phyloP scores from a whole-genome alignment of 2,329 filamentous ascomycete species.

The Zymoseptoria crescenta region DNA sequence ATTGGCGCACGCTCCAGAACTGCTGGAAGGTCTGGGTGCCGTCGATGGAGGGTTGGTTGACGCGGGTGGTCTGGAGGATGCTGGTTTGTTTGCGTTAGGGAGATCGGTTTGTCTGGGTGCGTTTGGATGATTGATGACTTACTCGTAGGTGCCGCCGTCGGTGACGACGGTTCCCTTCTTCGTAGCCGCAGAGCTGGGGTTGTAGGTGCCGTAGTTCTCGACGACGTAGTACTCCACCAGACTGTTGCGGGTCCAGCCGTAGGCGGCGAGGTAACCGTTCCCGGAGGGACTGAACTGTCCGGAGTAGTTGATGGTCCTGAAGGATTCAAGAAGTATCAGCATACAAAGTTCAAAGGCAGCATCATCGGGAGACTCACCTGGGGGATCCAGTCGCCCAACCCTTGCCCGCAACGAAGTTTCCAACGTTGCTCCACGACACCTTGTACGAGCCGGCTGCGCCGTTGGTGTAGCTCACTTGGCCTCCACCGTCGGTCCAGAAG shows the following conservation, averaged over 20 bases:
- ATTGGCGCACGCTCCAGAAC: constrained; percentile 36
- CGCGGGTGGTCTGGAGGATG: constrained; percentile 41
- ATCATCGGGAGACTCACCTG: constrained; percentile 33
- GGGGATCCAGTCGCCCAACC: constrained; percentile 49
- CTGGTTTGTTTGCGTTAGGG: background rate
- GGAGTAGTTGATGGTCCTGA: constrained; percentile 44
- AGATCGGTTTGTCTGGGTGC: background rate
- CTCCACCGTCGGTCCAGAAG: constrained; percentile 51
- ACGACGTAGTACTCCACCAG: constrained; percentile 55
- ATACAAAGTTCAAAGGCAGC: background rate
- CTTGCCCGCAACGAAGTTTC: constrained; percentile 52
- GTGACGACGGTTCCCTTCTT: constrained; percentile 44
- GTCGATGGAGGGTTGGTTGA: constrained; percentile 34
- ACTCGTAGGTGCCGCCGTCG: constrained; percentile 47
- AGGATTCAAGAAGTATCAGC: background rate
- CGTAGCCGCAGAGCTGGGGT: constrained; percentile 34
- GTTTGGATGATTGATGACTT: background rate
- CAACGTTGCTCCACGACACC: constrained; percentile 39
- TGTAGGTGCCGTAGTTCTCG: constrained; percentile 45
- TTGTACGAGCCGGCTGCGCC: constrained; percentile 42
- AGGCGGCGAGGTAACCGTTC: constrained; percentile 49
- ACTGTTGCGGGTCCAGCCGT: constrained; percentile 49
- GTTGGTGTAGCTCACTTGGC: constrained; percentile 49
- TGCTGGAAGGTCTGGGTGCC: constrained; percentile 37
- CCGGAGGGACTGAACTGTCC: constrained; percentile 42